Evolutionary conservation across 805 yeast species (phyloP).

Genomic region (Wickerhamiella musiphila): DNA sequence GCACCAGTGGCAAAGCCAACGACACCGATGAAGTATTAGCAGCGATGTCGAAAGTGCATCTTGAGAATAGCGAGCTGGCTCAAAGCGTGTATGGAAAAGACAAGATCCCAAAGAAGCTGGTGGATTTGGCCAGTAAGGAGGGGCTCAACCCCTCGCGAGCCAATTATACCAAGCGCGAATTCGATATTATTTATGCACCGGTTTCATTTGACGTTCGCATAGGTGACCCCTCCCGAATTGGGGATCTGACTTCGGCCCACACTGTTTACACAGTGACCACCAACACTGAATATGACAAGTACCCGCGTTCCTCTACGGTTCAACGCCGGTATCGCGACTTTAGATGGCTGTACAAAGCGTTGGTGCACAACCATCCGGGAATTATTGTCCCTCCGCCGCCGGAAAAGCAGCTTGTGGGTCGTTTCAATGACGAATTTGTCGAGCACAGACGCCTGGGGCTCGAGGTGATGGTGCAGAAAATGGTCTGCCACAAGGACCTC

Average conservation of each 20-base stretch:
- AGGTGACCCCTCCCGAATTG: constrained; percentile 82
- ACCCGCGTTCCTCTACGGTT: constrained; percentile 35
- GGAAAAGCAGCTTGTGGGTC: constrained; percentile 80
- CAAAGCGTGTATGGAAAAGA: too few relatives aligned
- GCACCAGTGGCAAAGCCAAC: too few relatives aligned
- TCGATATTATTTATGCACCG: too few relatives aligned
- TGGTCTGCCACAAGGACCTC: constrained; percentile 37
- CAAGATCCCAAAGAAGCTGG: too few relatives aligned
- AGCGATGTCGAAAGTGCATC: constrained; percentile 2
- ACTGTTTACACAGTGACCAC: constrained; percentile 71
- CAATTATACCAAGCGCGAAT: too few relatives aligned
- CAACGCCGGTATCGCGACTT: constrained; percentile 82
- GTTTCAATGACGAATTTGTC: constrained; percentile 78
- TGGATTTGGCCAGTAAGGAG: too few relatives aligned
- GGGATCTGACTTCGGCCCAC: constrained; percentile 77
- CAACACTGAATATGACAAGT: constrained; percentile 29
- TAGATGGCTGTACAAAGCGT: constrained; percentile 82
- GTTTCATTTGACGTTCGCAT: constrained; percentile 35
- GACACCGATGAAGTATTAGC: constrained; percentile 1
- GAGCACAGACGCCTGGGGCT: constrained; percentile 71
- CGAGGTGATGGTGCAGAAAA: constrained; percentile 69
- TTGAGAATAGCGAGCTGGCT: neutral
- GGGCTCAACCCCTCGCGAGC: too few relatives aligned
- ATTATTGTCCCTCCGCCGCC: constrained; percentile 89
- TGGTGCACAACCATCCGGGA: constrained; percentile 79